These are phyloP conservation scores for Suillus tomentosus DNA, from an alignment of 768 basidiomycete species.

Conservation along the genomic window DNA sequence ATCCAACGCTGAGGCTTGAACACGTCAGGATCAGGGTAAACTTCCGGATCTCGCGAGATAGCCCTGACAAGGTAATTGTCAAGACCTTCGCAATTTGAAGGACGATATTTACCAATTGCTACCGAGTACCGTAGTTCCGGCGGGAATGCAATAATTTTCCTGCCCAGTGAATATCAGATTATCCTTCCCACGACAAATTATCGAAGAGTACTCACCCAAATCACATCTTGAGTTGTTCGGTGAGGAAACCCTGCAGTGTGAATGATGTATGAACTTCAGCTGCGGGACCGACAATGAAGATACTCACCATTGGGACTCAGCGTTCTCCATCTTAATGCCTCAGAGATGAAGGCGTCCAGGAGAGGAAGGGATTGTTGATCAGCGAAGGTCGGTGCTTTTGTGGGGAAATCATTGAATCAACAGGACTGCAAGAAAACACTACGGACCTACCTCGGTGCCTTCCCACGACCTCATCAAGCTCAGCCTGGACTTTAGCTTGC, in stretches of 20 bases:
- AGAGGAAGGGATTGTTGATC: neutral
- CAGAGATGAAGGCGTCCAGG: neutral
- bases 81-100: neutral
- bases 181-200: neutral
- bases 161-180: conserved; percentile 17
- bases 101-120: conserved; percentile 20
- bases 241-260: conserved; percentile 6
- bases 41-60: conserved; percentile 7
- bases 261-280: neutral
- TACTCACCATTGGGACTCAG: neutral
- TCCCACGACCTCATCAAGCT: neutral
- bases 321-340: neutral
- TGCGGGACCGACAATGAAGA: neutral
- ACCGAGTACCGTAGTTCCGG: conserved; percentile 23
- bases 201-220: conserved; percentile 5
- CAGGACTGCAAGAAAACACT: neutral
- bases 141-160: conserved; percentile 26
- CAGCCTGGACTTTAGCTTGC: conserved; percentile 2
- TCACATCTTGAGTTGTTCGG: conserved; percentile 7
- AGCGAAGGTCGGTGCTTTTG: conserved; percentile 1
- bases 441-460: neutral
- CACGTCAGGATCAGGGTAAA: conserved; percentile 4
- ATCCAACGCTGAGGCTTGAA: conserved; percentile 56
- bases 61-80: neutral
- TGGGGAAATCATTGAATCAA: neutral